Base-by-base conservation (phyloP, 169 alveolate genomes). In the Cryptosporidium andersoni region DNA sequence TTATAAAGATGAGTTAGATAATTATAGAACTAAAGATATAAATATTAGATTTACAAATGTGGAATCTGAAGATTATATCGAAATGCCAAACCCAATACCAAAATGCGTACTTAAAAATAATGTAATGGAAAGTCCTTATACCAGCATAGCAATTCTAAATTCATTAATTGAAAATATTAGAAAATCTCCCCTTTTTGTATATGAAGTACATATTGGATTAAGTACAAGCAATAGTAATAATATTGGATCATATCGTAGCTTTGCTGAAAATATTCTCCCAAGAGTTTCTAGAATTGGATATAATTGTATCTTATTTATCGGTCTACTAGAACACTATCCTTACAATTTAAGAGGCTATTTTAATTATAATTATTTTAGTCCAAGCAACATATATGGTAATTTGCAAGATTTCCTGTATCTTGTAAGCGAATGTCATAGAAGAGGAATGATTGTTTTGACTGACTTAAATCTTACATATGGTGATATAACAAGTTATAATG, bases 151-250 rank as follows among this genome's bases (percentile, higher is more conserved):
- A 9, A 60, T 74, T 3, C 5, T 74, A 12, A 62, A 49, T n/a
- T 60, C 14, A 16, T 43, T 74, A 1, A 55, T 58, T 34, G 47
- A 42, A 2, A 58, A 60, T 62, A 43, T 53, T 14, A 74, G 85
- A n/a, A 45, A 34, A 42, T 56, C 85, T 51, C 80, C 93, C 16
- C 90, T 94, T 4, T 93, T 93, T 91, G 93, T 96, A 34, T 96
- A 96, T 81, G 99, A 96, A 89, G 91, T 92, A 45, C 96, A 96
- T 90, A 90, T 96, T 49, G 97, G 97, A 53, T 89, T 90, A 63
- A 65, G 89, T 2, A 64, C 92, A 81, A 88, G 92, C 65, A 85
- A 89, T 80, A 95, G 94, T 64, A 95, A 92, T 66, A 92, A 92
- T 80, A 93, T 95, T 16, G 91, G 91, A 48, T 89, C 96, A 4